Percentiles rank a stretch among this genome's conserved stretches.
Conservation (phyloP, 495 filamentous ascomycete genomes). For the Ramalina peruviana region DNA sequence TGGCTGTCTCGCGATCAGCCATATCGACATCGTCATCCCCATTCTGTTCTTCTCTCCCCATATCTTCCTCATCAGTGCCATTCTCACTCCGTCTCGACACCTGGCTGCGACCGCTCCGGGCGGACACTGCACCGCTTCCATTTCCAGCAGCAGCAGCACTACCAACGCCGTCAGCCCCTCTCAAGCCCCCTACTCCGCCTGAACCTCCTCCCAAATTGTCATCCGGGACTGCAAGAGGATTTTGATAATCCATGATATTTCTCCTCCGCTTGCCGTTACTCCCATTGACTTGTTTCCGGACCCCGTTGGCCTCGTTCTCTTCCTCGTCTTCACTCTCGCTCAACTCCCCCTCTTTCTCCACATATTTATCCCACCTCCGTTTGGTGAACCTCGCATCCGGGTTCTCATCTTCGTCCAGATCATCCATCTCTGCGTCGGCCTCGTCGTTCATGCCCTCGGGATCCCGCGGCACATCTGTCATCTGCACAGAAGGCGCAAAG, state of each 20-base stretch:
- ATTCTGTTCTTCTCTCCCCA: conserved; percentile 28
- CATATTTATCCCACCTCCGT: conserved; percentile 67
- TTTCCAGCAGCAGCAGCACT: too few relatives aligned
- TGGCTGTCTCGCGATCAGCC: conserved; percentile 37
- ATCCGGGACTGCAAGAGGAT: conserved; percentile 45
- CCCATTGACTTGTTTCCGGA: conserved; percentile 44
- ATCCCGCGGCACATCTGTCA: conserved; percentile 82
- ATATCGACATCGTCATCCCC: conserved; percentile 48
- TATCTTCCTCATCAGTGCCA: conserved; percentile 33
- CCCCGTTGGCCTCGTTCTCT: conserved; percentile 56
- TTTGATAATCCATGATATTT: conserved; percentile 59
- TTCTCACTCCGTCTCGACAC: conserved; percentile 31
- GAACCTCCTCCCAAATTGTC: conserved; percentile 19
- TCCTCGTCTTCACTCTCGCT: conserved; percentile 88
- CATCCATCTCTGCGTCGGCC: conserved; percentile 75
- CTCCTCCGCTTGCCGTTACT: conserved; percentile 34
- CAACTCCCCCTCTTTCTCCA: conserved; percentile 58
- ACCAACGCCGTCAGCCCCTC: conserved; percentile 27
- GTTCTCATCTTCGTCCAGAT: conserved; percentile 81
- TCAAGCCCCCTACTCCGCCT: conserved; percentile 11
- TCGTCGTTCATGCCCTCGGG: conserved; percentile 65
- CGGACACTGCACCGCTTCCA: conserved; percentile 41
- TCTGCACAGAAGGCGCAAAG: conserved; percentile 83
- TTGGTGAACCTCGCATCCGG: conserved; percentile 73
- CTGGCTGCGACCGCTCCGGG: conserved; percentile 17